Percentiles rank a stretch among this genome's conserved stretches.
phyloP scores from a whole-genome alignment of 1,139 yeast genomes.

The Yamadazyma kanchanaburiensis region DNA sequence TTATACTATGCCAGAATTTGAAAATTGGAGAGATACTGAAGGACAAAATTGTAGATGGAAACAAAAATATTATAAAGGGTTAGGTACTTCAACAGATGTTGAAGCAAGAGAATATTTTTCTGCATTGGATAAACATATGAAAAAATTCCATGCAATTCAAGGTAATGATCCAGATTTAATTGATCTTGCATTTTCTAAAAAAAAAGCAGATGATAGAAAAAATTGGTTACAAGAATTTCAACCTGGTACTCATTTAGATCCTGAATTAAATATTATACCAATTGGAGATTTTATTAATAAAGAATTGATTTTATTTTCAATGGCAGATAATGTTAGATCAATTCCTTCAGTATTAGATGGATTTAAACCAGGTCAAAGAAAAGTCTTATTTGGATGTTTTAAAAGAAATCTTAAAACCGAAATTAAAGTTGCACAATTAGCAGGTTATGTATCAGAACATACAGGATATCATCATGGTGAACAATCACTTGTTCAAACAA shows the following conservation, averaged over 20 bases:
- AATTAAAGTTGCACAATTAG: constrained; percentile 87
- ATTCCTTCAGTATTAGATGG: constrained; percentile 96
- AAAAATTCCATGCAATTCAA: constrained; percentile 77
- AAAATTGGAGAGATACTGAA: constrained; percentile 84
- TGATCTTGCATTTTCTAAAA: constrained; percentile 92
- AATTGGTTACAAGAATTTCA: constrained; percentile 89
- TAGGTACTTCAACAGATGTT: constrained; percentile 84
- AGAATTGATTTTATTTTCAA: constrained; percentile 88
- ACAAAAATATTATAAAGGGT: constrained; percentile 96
- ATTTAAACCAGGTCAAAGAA: constrained; percentile 95
- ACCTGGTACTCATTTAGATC: constrained; percentile 93
- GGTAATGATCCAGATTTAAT: constrained; percentile 78
- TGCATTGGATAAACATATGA: constrained; percentile 81
- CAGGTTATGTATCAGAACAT: constrained; percentile 84
- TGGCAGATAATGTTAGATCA: constrained; percentile 96
- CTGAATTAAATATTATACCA: constrained; percentile 73
- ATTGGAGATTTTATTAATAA: constrained; percentile 93
- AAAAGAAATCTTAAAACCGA: constrained; percentile 75
- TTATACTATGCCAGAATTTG: constrained; percentile 95
- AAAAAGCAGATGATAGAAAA: constrained; percentile 95
- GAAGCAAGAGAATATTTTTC: constrained; percentile 92
- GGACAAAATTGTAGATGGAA: constrained; percentile 79
- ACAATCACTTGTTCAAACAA: constrained; percentile 79
- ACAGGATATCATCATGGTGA: constrained; percentile 98
- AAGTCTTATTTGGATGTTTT: constrained; percentile 85